These are phyloP conservation scores for Babesia divergens DNA, from an alignment of 169 alveolate species.

Conservation along the genomic window DNA sequence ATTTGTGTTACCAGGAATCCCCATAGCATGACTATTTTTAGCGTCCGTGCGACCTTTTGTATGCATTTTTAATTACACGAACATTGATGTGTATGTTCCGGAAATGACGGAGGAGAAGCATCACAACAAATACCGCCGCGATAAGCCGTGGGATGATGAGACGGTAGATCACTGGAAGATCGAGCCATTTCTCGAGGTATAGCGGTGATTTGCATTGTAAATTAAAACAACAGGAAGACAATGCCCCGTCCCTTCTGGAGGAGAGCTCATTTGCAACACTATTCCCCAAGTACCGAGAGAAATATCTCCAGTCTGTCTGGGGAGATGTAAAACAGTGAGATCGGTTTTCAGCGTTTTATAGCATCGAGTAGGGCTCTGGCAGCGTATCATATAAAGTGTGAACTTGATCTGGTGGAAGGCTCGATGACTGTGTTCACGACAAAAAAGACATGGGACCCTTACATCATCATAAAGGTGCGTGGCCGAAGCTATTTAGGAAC, in stretches of 20 bases:
- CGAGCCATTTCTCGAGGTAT: conserved; percentile 81
- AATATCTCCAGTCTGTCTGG: conserved; percentile 94
- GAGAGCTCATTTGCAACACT: conserved; percentile 96
- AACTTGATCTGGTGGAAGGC: conserved; percentile 96
- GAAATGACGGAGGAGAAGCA: conserved; percentile 62
- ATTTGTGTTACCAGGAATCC: neutral
- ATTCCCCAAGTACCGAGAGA: conserved; percentile 98
- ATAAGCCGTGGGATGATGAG: conserved; percentile 99
- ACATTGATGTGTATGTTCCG: neutral
- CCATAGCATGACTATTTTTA: neutral
- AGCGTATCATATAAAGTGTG: conserved; percentile 90
- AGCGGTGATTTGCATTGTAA: conserved; percentile 34
- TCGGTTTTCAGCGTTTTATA: neutral
- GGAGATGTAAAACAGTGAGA: conserved; percentile 88
- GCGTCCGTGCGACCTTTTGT: neutral
- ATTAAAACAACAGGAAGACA: conserved; percentile 89
- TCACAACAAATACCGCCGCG: conserved; percentile 89
- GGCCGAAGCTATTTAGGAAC: conserved; percentile 23
- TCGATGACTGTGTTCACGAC: conserved; percentile 98
- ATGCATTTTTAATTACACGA: neutral
- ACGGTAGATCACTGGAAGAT: conserved; percentile 98
- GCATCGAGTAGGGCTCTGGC: conserved; percentile 74
- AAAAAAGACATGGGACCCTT: conserved; percentile 98
- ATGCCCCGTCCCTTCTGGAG: conserved; percentile 80
- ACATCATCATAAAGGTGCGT: conserved; percentile 88